These are phyloP conservation scores for Tubosaeta brunneosetosa DNA, from an alignment of 768 basidiomycete species.

Conservation along the genomic window DNA sequence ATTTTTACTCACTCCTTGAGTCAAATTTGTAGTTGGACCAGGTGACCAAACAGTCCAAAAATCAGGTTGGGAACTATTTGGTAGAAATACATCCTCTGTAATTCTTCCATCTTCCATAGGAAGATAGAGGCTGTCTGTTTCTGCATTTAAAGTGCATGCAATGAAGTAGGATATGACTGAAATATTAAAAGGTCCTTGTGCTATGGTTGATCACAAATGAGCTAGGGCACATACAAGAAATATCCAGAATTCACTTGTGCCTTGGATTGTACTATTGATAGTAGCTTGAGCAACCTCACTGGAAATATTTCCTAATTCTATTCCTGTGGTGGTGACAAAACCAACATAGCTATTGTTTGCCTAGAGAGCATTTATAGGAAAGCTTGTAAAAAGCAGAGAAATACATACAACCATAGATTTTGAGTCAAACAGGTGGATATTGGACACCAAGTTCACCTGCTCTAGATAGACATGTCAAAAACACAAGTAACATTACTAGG, in stretches of 20 bases:
- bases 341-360: not conserved
- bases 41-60: constrained; percentile 9
- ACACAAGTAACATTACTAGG: too few species aligned
- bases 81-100: too few species aligned
- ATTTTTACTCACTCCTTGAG: not conserved
- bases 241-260: not conserved
- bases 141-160: constrained; percentile 5
- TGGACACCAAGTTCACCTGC: not conserved
- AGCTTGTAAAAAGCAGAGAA: not conserved
- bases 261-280: not conserved
- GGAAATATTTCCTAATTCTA: constrained; percentile 2
- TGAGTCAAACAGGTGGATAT: not conserved
- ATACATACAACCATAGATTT: not conserved
- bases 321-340: not conserved
- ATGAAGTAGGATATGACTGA: constrained; percentile 1
- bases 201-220: too few species aligned
- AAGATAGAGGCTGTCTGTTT: not conserved
- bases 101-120: constrained; percentile 2
- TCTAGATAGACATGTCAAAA: not conserved
- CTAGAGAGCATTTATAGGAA: too few species aligned
- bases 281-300: not conserved
- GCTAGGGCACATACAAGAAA: too few species aligned
- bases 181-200: not conserved
- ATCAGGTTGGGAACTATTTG: too few species aligned
- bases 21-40: not conserved